Percentiles rank a stretch among this genome's conserved stretches.
Conservation (phyloP, 768 basidiomycete genomes). For the Mycena rebaudengoi region DNA sequence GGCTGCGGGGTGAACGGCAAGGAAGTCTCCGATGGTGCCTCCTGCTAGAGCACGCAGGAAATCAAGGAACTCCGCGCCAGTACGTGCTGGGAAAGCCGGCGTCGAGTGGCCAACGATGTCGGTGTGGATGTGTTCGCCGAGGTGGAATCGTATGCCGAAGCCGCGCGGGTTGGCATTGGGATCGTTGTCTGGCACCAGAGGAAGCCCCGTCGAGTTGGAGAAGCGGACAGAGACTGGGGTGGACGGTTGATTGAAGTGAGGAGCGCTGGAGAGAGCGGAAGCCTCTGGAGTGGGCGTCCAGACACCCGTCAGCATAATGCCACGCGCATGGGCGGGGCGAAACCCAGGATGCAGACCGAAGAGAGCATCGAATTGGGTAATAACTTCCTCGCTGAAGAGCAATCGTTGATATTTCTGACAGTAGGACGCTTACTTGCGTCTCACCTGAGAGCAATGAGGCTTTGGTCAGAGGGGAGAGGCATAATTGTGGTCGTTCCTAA, state of each 20-base stretch:
- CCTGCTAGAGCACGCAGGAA: conserved; percentile 28
- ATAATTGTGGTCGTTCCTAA: neutral
- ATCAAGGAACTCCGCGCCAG: conserved; percentile 27
- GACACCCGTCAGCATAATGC: conserved; percentile 20
- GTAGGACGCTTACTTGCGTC: neutral
- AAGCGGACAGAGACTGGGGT: conserved; percentile 30
- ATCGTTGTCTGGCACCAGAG: conserved; percentile 27
- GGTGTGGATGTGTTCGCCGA: conserved; percentile 28
- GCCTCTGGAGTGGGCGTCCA: conserved; percentile 26
- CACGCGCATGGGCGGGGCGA: conserved; percentile 29
- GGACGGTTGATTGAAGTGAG: conserved; percentile 22
- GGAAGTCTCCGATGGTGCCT: conserved; percentile 23
- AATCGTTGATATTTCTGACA: neutral
- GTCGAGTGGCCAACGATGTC: conserved; percentile 28
- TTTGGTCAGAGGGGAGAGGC: conserved; percentile 27
- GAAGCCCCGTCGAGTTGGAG: conserved; percentile 29
- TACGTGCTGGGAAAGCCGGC: conserved; percentile 27
- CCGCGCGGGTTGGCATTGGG: conserved; percentile 30
- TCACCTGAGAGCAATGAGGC: conserved; percentile 17
- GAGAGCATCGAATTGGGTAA: conserved; percentile 23
- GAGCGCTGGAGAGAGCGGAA: conserved; percentile 23
- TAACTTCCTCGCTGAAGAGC: neutral
- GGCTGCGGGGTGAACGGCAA: conserved; percentile 26
- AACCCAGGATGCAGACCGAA: conserved; percentile 29
- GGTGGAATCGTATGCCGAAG: conserved; percentile 27